Percentiles rank a stretch among this genome's conserved stretches.
Conservation (phyloP, 2,329 filamentous ascomycete genomes). For the Periconia digitata region DNA sequence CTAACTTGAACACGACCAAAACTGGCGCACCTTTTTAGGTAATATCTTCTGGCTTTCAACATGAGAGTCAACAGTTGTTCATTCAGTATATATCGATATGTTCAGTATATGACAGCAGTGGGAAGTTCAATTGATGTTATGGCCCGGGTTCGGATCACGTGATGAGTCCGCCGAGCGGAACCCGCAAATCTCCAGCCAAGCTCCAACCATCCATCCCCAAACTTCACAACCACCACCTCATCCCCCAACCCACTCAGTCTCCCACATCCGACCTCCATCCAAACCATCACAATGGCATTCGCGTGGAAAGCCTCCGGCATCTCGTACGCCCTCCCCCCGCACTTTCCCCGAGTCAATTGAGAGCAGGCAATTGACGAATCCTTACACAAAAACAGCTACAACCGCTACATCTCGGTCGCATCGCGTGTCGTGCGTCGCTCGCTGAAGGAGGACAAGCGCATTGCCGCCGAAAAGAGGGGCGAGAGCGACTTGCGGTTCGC, state of each 20-base stretch:
- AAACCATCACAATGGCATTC: constrained; percentile 80
- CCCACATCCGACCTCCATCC: constrained; percentile 28
- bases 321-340: constrained; percentile 65
- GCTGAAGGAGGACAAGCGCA: constrained; percentile 91
- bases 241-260: constrained; percentile 25
- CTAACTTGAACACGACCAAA: too few species aligned
- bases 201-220: constrained; percentile 25
- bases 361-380: constrained; percentile 27
- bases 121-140: not conserved
- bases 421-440: constrained; percentile 93
- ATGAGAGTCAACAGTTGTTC: too few species aligned
- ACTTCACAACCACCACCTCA: constrained; percentile 25
- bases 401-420: constrained; percentile 97
- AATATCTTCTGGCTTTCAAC: too few species aligned
- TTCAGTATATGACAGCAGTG: not conserved
- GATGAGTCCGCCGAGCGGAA: constrained; percentile 29
- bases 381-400: constrained; percentile 79
- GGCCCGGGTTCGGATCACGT: constrained; percentile 16
- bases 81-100: not conserved
- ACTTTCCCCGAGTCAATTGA: constrained; percentile 16
- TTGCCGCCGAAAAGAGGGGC: constrained; percentile 84
- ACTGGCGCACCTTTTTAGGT: too few species aligned
- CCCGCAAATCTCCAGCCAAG: constrained; percentile 30
- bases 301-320: constrained; percentile 98
- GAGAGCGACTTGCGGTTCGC: constrained; percentile 86